Evolutionary conservation across 768 basidiomycete species (phyloP).

Genomic region (Pleurotus salmoneostramineus): DNA sequence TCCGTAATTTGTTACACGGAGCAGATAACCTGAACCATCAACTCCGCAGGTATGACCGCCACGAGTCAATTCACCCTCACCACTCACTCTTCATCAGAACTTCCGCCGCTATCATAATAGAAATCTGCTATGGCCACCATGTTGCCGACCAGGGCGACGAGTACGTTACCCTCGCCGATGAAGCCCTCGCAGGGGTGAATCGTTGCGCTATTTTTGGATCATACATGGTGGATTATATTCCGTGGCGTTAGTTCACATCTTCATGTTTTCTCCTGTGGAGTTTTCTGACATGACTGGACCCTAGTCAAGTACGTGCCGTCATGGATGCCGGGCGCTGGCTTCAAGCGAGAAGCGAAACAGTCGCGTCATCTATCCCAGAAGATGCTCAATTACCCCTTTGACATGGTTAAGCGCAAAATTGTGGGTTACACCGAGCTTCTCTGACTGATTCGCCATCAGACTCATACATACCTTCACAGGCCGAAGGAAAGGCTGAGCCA

Average conservation of each 20-base stretch:
- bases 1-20: not conserved
- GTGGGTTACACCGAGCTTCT: constrained; percentile 16
- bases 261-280: not conserved
- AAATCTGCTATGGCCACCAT: constrained; percentile 17
- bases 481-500: constrained; percentile 14
- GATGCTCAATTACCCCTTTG: constrained; percentile 32
- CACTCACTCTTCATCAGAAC: not conserved
- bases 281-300: not conserved
- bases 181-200: constrained; percentile 17
- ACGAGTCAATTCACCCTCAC: not conserved
- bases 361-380: constrained; percentile 28
- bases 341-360: constrained; percentile 34
- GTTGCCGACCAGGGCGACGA: constrained; percentile 18
- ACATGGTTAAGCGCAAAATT: constrained; percentile 22
- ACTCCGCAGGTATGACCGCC: constrained; percentile 1
- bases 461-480: not conserved
- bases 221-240: constrained; percentile 17
- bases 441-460: not conserved
- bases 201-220: constrained; percentile 16
- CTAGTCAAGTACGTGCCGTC: constrained; percentile 38
- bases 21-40: constrained; percentile 3
- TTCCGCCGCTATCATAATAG: constrained; percentile 13
- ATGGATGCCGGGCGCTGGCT: constrained; percentile 45
- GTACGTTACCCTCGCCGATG: constrained; percentile 19
- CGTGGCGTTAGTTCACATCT: not conserved